Evolutionary conservation across 2,329 filamentous ascomycete genomes (phyloP), one percentile per base, ranked within the genome.

Genomic region (Clarireedia monteithiana): DNA sequence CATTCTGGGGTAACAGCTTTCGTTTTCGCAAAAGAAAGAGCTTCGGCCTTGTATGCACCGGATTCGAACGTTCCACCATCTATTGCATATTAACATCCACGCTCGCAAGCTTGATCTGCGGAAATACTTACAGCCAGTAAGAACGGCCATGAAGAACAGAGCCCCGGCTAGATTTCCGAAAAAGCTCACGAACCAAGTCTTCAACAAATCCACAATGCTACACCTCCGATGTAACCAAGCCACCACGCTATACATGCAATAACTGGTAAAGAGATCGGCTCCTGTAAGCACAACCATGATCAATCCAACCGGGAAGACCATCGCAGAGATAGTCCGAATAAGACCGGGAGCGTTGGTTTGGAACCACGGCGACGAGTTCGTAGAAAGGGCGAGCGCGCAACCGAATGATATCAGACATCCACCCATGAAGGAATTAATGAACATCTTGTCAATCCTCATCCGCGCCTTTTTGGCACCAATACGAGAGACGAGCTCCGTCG

Each of bases 371-470:
- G 74, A 67, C 4, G 74, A 66, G 58, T 71, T 74, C 26, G 74
- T 74, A 50, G 72, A 74, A n/a, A 80, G 67, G 0, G 69, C 64
- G 2, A 75, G 73, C 0, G 74, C 77, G 44, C 74, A 76, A 5
- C 74, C 78, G 59, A 82, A 80, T 2, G 75, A 71, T 1, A 82
- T 68, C 5, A 82, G 66, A 55, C 73, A 74, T 0, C 79, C 79
- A 4, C 77, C 77, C 47, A 77, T 75, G 42, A 80, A 72, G 4
- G 74, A 68, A 58, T 75, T 78, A 47, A 78, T 62, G 60, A 81
- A 79, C 42, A 80, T 70, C 60, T 80, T 81, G 63, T 79, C 74
- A 4, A 75, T 67, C 9, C 76, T 71, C 75, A 77, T 80, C 55
- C 76, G 72, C 9, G 76, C 77, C 63, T 81, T 82, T 53, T 71